Conservation (phyloP, 2,329 filamentous ascomycete genomes). For the Paecilomyces dactylethromorphus region DNA sequence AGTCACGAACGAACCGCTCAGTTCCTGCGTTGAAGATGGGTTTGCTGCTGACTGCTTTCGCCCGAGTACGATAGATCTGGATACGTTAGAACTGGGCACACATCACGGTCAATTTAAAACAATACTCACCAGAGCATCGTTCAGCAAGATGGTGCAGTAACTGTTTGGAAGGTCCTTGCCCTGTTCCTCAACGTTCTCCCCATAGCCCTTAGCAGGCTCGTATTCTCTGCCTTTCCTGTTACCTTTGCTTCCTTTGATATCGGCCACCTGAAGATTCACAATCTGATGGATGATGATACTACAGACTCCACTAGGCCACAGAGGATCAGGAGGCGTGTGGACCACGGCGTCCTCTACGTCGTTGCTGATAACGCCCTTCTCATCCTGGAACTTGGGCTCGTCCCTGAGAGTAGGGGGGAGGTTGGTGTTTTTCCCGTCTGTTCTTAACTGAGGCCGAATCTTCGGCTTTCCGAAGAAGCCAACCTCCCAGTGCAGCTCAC, state of each 20-base stretch:
- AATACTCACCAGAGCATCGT: conserved; percentile 65
- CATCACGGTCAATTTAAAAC: not conserved
- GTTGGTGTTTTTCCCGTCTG: conserved; percentile 75
- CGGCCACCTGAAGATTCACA: conserved; percentile 86
- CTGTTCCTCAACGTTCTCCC: conserved; percentile 80
- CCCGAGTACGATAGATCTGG: conserved; percentile 79
- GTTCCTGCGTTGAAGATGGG: conserved; percentile 97
- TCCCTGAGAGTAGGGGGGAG: conserved; percentile 69
- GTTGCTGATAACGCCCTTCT: conserved; percentile 71
- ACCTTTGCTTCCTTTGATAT: conserved; percentile 77
- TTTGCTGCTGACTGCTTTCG: conserved; percentile 88
- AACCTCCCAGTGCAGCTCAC: conserved; percentile 91
- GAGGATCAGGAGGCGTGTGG: conserved; percentile 87
- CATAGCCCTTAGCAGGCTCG: conserved; percentile 77
- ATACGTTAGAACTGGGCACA: conserved; percentile 5
- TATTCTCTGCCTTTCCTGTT: conserved; percentile 80
- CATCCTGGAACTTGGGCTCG: conserved; percentile 72
- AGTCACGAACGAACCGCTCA: conserved; percentile 87
- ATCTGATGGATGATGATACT: conserved; percentile 89
- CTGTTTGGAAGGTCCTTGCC: conserved; percentile 74
- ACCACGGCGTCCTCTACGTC: conserved; percentile 76
- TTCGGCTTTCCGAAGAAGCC: conserved; percentile 90
- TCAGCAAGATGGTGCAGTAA: conserved; percentile 87
- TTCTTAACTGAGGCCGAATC: conserved; percentile 75
- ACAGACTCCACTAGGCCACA: conserved; percentile 88